Base-by-base conservation (phyloP, 495 filamentous ascomycete species). In the Penicillium alfredii region DNA sequence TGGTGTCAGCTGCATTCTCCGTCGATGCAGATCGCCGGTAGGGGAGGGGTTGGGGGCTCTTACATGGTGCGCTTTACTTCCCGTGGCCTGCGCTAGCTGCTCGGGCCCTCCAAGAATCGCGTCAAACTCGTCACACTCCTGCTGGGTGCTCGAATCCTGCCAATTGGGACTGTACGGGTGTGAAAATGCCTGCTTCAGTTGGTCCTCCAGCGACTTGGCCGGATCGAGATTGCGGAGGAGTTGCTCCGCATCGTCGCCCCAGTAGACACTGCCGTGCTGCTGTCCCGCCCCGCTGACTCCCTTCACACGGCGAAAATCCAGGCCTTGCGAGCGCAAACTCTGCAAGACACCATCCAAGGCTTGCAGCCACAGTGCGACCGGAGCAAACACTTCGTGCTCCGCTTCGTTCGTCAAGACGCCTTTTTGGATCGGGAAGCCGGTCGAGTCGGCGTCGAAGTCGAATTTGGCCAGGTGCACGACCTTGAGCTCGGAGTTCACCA, bases 221-320 rank as follows among this genome's bases (percentile, higher is more conserved):
- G 73, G 41, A 47, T 88, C 70, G 14, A 97, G 64, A 10, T 47
- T 68, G 6, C 49, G 58, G 27, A 97, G 69, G 14, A 82, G 46
- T 4, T 47, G 33, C 55, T 88, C 85, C n/a, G 82, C 88, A 36
- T 82, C 66, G 11, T 63, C 42, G 16, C 72, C 80, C 90, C 92
- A 97, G 66, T 93, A 86, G 4, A 98, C 86, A 55, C 88, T 96
- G 5, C 89, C 90, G 53, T 97, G 92, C 64, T 98, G 92, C 69
- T 95, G 90, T 37, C 92, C 90, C 8, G 90, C 90, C 17, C 86
- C 92, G 45, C 84, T 89, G 46, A 98, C 74, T 13, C 89, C 92
- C 46, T 72, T 75, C 16, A 98, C 80, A 14, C 77, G 76, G 35
- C 68, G 55, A 47, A 95, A 84, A 41, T 93, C 86, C 23, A 89